Evolutionary conservation across 371 early-diverging fungal species (phyloP).

Genomic region (Actinomortierella wolfii): DNA sequence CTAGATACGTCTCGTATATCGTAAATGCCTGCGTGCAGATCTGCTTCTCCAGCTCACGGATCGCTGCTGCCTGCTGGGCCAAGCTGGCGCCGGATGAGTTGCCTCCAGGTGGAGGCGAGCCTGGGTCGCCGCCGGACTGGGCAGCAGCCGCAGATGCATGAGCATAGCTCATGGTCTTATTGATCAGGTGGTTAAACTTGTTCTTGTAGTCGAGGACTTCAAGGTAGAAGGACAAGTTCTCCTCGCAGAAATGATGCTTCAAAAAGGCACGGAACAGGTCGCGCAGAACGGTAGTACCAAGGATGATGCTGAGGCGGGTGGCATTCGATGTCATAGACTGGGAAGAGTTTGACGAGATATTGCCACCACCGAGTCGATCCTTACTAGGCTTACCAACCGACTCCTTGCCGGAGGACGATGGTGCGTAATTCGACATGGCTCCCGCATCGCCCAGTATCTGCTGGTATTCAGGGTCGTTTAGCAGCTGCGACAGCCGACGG

Average conservation of each 20-base stretch:
- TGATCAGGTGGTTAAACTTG: conserved; percentile 31
- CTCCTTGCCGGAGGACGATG: conserved; percentile 29
- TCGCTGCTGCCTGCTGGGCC: conserved; percentile 21
- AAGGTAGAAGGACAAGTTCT: conserved; percentile 72
- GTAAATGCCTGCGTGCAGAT: conserved; percentile 36
- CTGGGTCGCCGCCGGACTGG: background rate
- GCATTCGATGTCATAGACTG: conserved; percentile 59
- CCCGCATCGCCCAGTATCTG: conserved; percentile 14
- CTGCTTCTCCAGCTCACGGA: conserved; percentile 36
- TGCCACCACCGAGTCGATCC: conserved; percentile 6
- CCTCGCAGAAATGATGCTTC: conserved; percentile 71
- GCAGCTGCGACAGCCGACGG: conserved; percentile 33
- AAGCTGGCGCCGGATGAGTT: no score
- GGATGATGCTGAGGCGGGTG: conserved; percentile 61
- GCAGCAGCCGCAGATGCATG: conserved; percentile 12
- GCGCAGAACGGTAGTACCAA: conserved; percentile 60
- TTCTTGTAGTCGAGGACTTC: conserved; percentile 50
- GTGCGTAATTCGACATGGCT: conserved; percentile 26
- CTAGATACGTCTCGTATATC: conserved; percentile 29
- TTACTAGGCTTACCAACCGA: conserved; percentile 9
- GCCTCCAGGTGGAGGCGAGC: no score
- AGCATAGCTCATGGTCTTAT: conserved; percentile 11
- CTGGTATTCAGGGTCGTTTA: conserved; percentile 39
- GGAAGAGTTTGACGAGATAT: conserved; percentile 15
- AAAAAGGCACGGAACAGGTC: conserved; percentile 70